phyloP scores from a whole-genome alignment of 106 monocot genomes.

The Agapanthus africanus region DNA sequence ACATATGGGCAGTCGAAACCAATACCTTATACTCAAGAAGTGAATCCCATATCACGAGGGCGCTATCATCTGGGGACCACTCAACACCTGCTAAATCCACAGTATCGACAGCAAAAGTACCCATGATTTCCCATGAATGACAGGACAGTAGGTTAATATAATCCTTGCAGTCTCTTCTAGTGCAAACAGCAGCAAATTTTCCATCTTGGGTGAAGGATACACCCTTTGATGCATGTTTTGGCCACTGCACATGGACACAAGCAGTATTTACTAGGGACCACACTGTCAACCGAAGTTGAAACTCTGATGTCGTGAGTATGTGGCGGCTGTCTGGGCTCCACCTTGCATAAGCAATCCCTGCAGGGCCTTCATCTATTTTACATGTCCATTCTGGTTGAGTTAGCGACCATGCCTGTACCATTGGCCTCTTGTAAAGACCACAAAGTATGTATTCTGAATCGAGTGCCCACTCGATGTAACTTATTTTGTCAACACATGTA shows the following conservation, averaged over 20 bases:
- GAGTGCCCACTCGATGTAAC: constrained; percentile 83
- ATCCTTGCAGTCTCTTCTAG: constrained; percentile 88
- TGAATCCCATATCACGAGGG: constrained; percentile 92
- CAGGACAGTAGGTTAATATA: constrained; percentile 89
- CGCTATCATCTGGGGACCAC: constrained; percentile 97
- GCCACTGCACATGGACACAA: constrained; percentile 91
- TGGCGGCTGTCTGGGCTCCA: constrained; percentile 99
- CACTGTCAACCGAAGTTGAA: constrained; percentile 91
- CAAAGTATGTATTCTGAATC: constrained; percentile 97
- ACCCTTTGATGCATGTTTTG: constrained; percentile 72
- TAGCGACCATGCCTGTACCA: constrained; percentile 97
- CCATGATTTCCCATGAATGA: constrained; percentile 93
- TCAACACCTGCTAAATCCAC: constrained; percentile 79
- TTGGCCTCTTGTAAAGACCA: constrained; percentile 78
- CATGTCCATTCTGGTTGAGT: constrained; percentile 90
- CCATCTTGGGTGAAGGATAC: constrained; percentile 93
- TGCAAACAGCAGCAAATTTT: constrained; percentile 92
- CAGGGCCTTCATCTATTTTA: constrained; percentile 89
- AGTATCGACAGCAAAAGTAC: constrained; percentile 82
- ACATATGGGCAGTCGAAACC: background rate
- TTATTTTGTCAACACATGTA: constrained; percentile 93
- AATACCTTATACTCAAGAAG: constrained; percentile 88
- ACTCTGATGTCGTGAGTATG: constrained; percentile 91
- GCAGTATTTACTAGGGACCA: constrained; percentile 95
- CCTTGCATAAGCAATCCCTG: constrained; percentile 86